Evolutionary conservation across 495 filamentous ascomycete genomes (phyloP).

Genomic region (Cairneyella variabilis): DNA sequence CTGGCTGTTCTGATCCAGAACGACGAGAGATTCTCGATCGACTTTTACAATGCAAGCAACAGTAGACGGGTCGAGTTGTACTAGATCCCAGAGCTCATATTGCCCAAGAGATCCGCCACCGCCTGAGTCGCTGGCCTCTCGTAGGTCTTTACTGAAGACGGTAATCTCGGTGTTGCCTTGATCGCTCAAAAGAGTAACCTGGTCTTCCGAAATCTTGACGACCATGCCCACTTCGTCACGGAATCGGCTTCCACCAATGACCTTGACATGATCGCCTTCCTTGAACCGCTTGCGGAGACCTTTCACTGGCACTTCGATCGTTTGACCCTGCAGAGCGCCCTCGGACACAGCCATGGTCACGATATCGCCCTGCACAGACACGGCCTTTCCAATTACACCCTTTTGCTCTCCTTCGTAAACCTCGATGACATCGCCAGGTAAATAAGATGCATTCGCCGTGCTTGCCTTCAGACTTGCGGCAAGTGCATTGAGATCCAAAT

Average conservation of each 20-base stretch:
- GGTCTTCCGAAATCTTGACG: conserved; percentile 83
- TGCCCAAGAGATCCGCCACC: conserved; percentile 73
- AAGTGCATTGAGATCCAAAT: conserved; percentile 85
- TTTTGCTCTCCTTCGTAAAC: conserved; percentile 96
- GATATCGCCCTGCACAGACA: conserved; percentile 86
- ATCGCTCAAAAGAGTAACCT: conserved; percentile 88
- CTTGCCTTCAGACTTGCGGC: conserved; percentile 80
- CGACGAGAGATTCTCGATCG: conserved; percentile 83
- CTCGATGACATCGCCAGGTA: conserved; percentile 90
- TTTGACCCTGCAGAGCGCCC: conserved; percentile 76
- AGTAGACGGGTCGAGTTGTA: conserved; percentile 88
- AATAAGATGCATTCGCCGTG: conserved; percentile 72
- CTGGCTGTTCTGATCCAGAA: conserved; percentile 87
- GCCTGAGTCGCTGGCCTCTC: conserved; percentile 86
- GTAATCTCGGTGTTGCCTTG: conserved; percentile 89
- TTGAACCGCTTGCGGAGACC: conserved; percentile 90
- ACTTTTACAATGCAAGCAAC: conserved; percentile 94
- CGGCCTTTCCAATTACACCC: conserved; percentile 79
- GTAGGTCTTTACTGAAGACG: conserved; percentile 95
- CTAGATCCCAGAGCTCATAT: conserved; percentile 87
- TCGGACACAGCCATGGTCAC: conserved; percentile 84
- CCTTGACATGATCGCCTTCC: conserved; percentile 96
- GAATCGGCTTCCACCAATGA: conserved; percentile 91
- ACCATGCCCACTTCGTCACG: conserved; percentile 96
- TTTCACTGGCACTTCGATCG: conserved; percentile 88